phyloP scores from a whole-genome alignment of 352 stramenopile genomes.

The Globisporangium canariense region DNA sequence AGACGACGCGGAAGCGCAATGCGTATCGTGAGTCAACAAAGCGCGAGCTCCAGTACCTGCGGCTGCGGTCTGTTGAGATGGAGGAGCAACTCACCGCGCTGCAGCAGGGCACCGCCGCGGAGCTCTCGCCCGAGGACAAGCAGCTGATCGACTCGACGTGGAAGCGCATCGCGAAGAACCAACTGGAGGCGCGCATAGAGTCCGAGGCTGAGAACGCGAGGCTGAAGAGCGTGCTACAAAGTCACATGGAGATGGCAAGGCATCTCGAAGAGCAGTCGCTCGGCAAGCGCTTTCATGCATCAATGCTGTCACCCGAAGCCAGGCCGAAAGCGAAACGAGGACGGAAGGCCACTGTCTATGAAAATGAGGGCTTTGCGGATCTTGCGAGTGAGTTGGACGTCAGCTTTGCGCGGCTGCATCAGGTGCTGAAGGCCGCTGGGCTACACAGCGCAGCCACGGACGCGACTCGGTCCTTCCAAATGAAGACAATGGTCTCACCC shows the following conservation, averaged over 20 bases:
- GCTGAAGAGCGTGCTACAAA: conserved; percentile 6
- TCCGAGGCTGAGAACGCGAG: conserved; percentile 11
- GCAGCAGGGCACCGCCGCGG: conserved; percentile 7
- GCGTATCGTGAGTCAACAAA: conserved; percentile 36
- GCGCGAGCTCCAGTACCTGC: conserved; percentile 30
- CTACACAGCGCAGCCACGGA: not conserved
- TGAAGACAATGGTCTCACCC: not conserved
- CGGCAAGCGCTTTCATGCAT: conserved; percentile 1
- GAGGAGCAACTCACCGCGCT: conserved; percentile 26
- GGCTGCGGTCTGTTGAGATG: conserved; percentile 26
- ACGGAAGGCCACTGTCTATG: not conserved
- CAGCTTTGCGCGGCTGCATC: not conserved
- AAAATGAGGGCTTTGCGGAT: not conserved
- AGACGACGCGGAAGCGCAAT: conserved; percentile 20
- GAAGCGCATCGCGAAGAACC: conserved; percentile 10
- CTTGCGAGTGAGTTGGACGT: conserved; percentile 8
- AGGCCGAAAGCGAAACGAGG: not conserved
- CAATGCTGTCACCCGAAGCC: not conserved
- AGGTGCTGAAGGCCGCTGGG: conserved; percentile 2
- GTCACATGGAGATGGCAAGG: conserved; percentile 5
- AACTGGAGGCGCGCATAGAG: not conserved
- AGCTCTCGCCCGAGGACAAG: conserved; percentile 1
- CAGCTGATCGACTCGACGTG: conserved; percentile 12
- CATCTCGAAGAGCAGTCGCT: conserved; percentile 3
- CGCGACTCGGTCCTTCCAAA: not conserved